phyloP scores from a whole-genome alignment of 2,329 filamentous ascomycete genomes.

The Sporothrix pallida region DNA sequence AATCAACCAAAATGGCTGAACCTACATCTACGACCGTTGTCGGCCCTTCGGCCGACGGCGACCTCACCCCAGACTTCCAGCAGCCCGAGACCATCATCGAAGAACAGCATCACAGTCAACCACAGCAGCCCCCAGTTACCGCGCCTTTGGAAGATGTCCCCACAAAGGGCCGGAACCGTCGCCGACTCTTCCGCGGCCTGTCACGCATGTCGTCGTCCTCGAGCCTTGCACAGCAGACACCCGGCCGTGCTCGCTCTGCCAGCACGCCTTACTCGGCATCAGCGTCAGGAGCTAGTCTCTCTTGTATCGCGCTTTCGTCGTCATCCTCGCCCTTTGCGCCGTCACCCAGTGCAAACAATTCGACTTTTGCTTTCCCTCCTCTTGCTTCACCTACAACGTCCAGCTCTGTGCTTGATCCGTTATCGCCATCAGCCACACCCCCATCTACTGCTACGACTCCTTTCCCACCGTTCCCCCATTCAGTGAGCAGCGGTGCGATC shows the following conservation, averaged over 20 bases:
- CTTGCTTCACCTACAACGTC: conserved; percentile 43
- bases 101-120: conserved; percentile 28
- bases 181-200: conserved; percentile 73
- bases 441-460: conserved; percentile 47
- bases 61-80: conserved; percentile 23
- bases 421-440: conserved; percentile 31
- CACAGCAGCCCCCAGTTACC: conserved; percentile 21
- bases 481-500: conserved; percentile 46
- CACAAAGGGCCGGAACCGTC: conserved; percentile 57
- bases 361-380: conserved; percentile 41
- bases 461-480: conserved; percentile 35
- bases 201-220: conserved; percentile 84
- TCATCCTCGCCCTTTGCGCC: conserved; percentile 51
- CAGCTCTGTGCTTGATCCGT: background rate
- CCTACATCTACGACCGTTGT: background rate
- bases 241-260: conserved; percentile 68
- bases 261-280: conserved; percentile 69
- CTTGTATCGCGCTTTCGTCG: conserved; percentile 60
- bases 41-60: conserved; percentile 4
- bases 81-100: conserved; percentile 37
- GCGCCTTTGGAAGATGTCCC: conserved; percentile 35
- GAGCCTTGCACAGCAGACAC: conserved; percentile 61
- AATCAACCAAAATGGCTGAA: conserved; percentile 17
- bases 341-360: conserved; percentile 40
- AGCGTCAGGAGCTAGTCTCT: conserved; percentile 54